Base-by-base conservation (phyloP, 208 protist genomes). In the Acanthamoeba triangularis region DNA sequence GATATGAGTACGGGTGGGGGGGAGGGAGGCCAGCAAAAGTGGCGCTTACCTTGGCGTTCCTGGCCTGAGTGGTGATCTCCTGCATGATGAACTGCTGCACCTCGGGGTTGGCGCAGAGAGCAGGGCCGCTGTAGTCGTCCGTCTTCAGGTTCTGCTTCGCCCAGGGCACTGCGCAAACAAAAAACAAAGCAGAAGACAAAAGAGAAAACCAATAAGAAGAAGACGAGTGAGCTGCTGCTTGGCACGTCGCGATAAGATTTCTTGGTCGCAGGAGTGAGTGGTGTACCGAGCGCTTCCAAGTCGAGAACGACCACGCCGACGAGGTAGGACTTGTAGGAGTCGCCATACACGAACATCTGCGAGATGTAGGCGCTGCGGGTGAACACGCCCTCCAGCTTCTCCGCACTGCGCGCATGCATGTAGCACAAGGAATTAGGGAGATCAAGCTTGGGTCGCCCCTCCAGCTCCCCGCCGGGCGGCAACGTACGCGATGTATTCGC, bases 221-320 rank as follows among this genome's bases (percentile, higher is more conserved):
- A 41, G 49, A 52, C 11, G 37, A 41, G 37, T 41, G 37, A 41
- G 37, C 37, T 41, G 49, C 49, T 52, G 52, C 52, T 11, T 56
- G 14, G 16, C 52, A 18, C 37, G 52, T 56, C 14, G 52, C 52
- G 52, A 56, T 56, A 6, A 18, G 0, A 56, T 13, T 11, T 56
- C 16, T 20, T 18, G 37, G 37, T 41, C 3, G 37, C 37, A 41
- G 37, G 5, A 10, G 30, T 72, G 0, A 72, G n/a, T 18, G 33
- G n/a, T 30, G 37, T 82, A 82, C 74, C 74, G 16, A 82, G 74
- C 5, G 74, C 74, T 35, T 97, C 96, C 30, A 49, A 41, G 59
- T 98, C 96, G 49, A 97, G 97, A 1, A 98, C 96, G 69, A 98
- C 87, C 23, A 98, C 65, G 69, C 72, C 98, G 11, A 98, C 97